These are phyloP conservation scores for Blepharisma stoltei DNA, from an alignment of 73 alveolate species.

Conservation along the genomic window DNA sequence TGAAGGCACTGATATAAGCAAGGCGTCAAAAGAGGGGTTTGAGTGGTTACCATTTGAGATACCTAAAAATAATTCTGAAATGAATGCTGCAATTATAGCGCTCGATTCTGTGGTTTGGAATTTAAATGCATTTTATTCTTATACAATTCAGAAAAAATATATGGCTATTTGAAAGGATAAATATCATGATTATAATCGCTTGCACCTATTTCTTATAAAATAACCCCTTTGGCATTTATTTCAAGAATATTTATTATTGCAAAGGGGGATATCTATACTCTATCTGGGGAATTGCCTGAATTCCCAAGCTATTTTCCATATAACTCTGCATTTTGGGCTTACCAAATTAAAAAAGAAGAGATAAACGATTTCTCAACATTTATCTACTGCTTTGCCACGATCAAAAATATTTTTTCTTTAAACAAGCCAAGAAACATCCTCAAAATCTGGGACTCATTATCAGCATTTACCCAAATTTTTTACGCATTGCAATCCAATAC, in stretches of 20 bases:
- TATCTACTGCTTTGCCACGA: too few relatives aligned
- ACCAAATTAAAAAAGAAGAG: neutral
- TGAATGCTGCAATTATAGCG: neutral
- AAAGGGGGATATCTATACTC: neutral
- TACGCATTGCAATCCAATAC: neutral
- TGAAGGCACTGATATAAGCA: neutral
- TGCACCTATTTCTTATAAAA: too few relatives aligned
- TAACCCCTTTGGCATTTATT: too few relatives aligned
- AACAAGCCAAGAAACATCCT: neutral
- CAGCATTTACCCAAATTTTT: neutral
- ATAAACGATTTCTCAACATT: neutral
- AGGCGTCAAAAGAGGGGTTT: neutral
- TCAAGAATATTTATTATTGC: too few relatives aligned
- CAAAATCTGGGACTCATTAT: too few relatives aligned
- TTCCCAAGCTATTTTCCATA: neutral
- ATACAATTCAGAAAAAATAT: neutral
- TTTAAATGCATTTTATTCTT: neutral
- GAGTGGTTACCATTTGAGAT: neutral
- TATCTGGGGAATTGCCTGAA: neutral
- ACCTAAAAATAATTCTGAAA: neutral
- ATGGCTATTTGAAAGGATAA: too few relatives aligned
- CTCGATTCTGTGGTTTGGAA: constrained; percentile 23
- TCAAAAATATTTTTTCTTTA: neutral
- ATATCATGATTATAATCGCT: too few relatives aligned
- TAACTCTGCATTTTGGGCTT: neutral